These are phyloP conservation scores for Saitozyma podzolica DNA, from an alignment of 768 basidiomycete genomes.

Conservation along the genomic window DNA sequence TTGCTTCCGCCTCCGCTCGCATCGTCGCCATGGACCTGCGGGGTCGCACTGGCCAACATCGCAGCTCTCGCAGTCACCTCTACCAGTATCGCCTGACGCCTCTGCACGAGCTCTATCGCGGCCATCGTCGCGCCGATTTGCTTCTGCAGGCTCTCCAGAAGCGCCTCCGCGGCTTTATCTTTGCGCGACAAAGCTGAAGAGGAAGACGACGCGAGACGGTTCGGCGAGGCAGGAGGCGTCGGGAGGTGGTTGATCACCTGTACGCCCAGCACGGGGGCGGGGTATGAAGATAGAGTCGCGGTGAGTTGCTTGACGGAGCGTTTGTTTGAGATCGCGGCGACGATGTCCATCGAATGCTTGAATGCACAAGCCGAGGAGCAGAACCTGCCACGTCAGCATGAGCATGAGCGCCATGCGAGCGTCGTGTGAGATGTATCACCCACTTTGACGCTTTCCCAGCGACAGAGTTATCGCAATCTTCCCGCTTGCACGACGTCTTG, in stretches of 20 bases:
- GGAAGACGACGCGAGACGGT: background rate
- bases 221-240: background rate
- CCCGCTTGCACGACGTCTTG: constrained; percentile 28
- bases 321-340: constrained; percentile 29
- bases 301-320: constrained; percentile 27
- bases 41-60: background rate
- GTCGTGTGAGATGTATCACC: constrained; percentile 4
- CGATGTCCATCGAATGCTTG: constrained; percentile 22
- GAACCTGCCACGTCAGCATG: constrained; percentile 19
- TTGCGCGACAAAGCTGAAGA: no score
- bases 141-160: constrained; percentile 5
- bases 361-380: constrained; percentile 36
- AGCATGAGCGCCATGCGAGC: background rate
- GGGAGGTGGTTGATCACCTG: constrained; percentile 13
- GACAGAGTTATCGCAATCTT: constrained; percentile 28
- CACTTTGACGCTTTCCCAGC: constrained; percentile 30
- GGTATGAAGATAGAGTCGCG: constrained; percentile 23
- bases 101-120: constrained; percentile 16
- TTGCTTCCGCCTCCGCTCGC: constrained; percentile 2
- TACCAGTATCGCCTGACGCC: constrained; percentile 20
- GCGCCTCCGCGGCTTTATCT: no score
- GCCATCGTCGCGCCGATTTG: constrained; percentile 14
- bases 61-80: constrained; percentile 17
- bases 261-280: constrained; percentile 23
- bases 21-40: constrained; percentile 6